A percentile compares a stretch with the other conserved stretches of the same genome.
Conservation (phyloP, 2,329 filamentous ascomycete species). For the Aspergillus pseudoviridinutans region DNA sequence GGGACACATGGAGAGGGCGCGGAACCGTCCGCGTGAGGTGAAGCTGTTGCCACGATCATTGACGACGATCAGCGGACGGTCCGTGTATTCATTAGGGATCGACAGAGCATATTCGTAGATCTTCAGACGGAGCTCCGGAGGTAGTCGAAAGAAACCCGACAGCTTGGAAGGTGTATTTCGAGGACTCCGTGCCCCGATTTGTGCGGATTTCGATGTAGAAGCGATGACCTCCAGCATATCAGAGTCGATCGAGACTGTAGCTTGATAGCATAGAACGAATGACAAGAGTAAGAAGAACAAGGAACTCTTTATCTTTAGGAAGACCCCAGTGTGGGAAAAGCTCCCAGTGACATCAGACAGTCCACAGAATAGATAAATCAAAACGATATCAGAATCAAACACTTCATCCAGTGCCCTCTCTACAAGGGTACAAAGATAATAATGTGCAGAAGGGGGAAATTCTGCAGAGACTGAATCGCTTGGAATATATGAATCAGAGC, state of each 20-base stretch:
- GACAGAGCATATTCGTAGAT: conserved; percentile 32
- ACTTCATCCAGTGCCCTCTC: too few species aligned
- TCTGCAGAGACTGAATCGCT: background rate
- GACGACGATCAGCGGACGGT: conserved; percentile 32
- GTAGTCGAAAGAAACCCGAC: conserved; percentile 24
- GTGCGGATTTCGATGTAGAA: background rate
- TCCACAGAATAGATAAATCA: background rate
- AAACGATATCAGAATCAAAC: background rate
- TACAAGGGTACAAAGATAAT: too few species aligned
- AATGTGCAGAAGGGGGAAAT: background rate
- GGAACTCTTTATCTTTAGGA: background rate
- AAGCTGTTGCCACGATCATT: conserved; percentile 30
- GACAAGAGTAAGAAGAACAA: background rate
- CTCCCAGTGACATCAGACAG: background rate
- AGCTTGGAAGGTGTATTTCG: conserved; percentile 1
- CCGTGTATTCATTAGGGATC: conserved; percentile 29
- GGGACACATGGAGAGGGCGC: conserved; percentile 31
- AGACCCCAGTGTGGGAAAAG: background rate
- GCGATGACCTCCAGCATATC: background rate
- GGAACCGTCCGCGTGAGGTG: conserved; percentile 28
- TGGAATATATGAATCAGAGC: background rate
- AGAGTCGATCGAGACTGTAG: background rate
- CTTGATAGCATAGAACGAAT: background rate
- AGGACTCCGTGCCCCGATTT: background rate
- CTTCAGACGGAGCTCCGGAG: conserved; percentile 30